Conservation (phyloP, 2,329 filamentous ascomycete genomes). For the Fusarium nisikadoi region DNA sequence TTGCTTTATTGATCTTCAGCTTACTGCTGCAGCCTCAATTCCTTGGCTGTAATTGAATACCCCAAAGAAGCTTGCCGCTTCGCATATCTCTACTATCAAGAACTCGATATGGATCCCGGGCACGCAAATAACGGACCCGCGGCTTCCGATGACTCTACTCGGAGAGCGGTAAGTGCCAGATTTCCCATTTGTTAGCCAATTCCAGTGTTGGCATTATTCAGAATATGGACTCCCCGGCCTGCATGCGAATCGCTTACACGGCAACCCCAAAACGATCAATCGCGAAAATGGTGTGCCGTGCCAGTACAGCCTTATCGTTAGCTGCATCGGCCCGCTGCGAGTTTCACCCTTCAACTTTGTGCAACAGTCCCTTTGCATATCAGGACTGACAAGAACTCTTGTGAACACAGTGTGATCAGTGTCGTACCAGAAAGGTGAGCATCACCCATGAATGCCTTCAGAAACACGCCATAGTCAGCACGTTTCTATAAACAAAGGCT, state of each 20-base stretch:
- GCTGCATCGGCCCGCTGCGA: neutral
- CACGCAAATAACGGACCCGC: slow-evolving; percentile 40
- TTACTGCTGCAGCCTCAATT: neutral
- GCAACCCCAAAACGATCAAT: neutral
- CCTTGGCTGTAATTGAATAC: neutral
- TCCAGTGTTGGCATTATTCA: slow-evolving; percentile 1
- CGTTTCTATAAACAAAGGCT: neutral
- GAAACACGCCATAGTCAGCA: slow-evolving; percentile 8
- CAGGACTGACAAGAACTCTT: slow-evolving; percentile 8
- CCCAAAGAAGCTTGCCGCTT: neutral
- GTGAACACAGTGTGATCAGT: slow-evolving; percentile 57
- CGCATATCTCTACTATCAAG: neutral
- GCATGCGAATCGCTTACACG: neutral
- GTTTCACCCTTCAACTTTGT: neutral
- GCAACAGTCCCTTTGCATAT: neutral
- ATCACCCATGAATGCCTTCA: slow-evolving; percentile 1
- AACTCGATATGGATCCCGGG: slow-evolving; percentile 32
- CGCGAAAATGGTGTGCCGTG: neutral
- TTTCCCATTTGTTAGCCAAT: slow-evolving; percentile 7
- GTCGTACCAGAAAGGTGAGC: slow-evolving; percentile 55
- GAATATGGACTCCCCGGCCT: neutral
- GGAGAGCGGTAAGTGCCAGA: slow-evolving; percentile 52
- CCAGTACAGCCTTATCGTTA: neutral
- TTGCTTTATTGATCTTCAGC: neutral
- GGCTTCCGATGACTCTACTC: slow-evolving; percentile 50